These are phyloP conservation scores for Ophiostoma ips DNA, from an alignment of 2,329 filamentous ascomycete species.

Conservation along the genomic window DNA sequence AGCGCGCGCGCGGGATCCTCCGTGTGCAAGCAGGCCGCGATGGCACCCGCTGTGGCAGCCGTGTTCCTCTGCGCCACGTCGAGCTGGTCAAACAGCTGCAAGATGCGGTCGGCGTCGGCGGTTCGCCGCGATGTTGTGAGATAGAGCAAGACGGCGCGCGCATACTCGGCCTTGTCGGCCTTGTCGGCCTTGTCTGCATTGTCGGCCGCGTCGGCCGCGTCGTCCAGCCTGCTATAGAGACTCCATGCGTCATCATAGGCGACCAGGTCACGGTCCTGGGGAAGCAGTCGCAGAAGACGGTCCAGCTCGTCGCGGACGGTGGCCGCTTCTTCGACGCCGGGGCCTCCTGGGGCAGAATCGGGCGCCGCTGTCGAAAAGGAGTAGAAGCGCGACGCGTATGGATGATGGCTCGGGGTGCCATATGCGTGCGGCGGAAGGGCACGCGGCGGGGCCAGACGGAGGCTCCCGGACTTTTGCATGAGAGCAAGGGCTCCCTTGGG, in stretches of 20 bases:
- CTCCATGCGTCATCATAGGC: too few species aligned
- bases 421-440: too few species aligned
- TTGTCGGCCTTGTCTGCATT: slow-evolving; percentile 18
- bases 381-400: too few species aligned
- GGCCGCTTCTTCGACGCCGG: neutral
- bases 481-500: slow-evolving; percentile 27
- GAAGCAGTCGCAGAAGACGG: too few species aligned
- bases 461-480: neutral
- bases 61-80: slow-evolving; percentile 26
- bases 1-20: slow-evolving; percentile 27
- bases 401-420: too few species aligned
- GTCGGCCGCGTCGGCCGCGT: slow-evolving; percentile 4
- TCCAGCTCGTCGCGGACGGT: neutral
- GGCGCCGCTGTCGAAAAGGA: too few species aligned
- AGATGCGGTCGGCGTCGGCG: slow-evolving; percentile 31
- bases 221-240: too few species aligned
- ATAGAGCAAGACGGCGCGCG: slow-evolving; percentile 25
- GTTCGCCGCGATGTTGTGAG: slow-evolving; percentile 29
- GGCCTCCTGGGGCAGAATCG: too few species aligned
- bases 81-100: slow-evolving; percentile 29
- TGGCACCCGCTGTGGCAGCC: slow-evolving; percentile 24
- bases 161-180: slow-evolving; percentile 17
- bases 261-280: too few species aligned
- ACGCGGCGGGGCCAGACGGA: too few species aligned
- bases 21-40: slow-evolving; percentile 29